These are phyloP conservation scores for Aspergillus taichungensis DNA, from an alignment of 495 filamentous ascomycete genomes.

Conservation along the genomic window DNA sequence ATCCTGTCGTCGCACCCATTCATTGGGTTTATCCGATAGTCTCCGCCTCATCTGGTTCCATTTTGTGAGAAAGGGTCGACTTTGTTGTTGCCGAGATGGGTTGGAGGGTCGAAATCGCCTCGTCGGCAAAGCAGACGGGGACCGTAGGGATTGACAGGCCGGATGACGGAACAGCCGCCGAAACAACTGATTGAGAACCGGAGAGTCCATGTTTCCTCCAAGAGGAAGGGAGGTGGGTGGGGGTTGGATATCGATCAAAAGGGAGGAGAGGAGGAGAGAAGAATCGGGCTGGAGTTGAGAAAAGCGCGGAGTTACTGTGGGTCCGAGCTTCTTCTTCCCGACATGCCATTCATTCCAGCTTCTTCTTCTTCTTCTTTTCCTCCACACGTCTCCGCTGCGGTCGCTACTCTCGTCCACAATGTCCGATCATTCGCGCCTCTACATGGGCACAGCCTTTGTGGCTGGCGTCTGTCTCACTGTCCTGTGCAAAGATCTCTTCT, in stretches of 20 bases:
- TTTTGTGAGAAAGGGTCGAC: conserved; percentile 35
- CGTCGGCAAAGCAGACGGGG: conserved; percentile 7
- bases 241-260: conserved; percentile 2
- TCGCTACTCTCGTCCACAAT: conserved; percentile 8
- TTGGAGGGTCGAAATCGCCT: conserved; percentile 16
- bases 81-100: conserved; percentile 29
- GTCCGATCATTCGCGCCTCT: conserved; percentile 27
- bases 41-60: conserved; percentile 25
- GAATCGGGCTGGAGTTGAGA: neutral
- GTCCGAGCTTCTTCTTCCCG: conserved; percentile 21
- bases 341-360: neutral
- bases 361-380: neutral
- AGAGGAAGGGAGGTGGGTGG: conserved; percentile 2
- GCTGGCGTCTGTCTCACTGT: conserved; percentile 65
- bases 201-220: conserved; percentile 64
- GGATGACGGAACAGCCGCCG: conserved; percentile 69
- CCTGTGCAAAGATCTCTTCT: conserved; percentile 60
- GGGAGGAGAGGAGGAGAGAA: conserved; percentile 1
- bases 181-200: conserved; percentile 68
- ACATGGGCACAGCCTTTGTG: conserved; percentile 59
- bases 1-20: conserved; percentile 75
- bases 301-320: conserved; percentile 8
- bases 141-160: conserved; percentile 49
- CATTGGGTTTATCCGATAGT: conserved; percentile 20
- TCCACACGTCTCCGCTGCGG: neutral